A percentile compares a stretch with the other conserved stretches of the same genome.
These are phyloP conservation scores for Murraya paniculata DNA, from an alignment of 345 rosid species.

Conservation along the genomic window DNA sequence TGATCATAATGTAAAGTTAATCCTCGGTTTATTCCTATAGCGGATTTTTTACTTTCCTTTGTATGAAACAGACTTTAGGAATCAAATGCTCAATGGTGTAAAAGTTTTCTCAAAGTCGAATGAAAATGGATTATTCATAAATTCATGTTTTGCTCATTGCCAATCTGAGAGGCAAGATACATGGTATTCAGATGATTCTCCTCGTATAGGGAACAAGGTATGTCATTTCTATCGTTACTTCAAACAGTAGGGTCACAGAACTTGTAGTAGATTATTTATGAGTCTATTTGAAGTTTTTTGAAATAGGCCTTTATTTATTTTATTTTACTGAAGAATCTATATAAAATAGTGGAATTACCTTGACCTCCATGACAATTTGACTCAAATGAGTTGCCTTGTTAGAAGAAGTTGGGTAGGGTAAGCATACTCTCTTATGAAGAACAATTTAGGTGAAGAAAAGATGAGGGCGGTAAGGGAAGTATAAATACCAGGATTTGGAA, in stretches of 20 bases:
- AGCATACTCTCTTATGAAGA: background rate
- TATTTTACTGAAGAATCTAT: background rate
- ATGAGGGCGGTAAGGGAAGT: background rate
- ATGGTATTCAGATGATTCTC: slow-evolving; percentile 83
- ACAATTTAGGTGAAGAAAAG: background rate
- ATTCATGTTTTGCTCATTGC: slow-evolving; percentile 93
- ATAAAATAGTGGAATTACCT: background rate
- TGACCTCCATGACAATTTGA: background rate
- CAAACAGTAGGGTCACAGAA: background rate
- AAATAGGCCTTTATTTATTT: background rate
- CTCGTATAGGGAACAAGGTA: slow-evolving; percentile 57
- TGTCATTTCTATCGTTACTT: slow-evolving; percentile 13
- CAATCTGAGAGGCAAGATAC: slow-evolving; percentile 86
- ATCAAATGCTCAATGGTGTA: slow-evolving; percentile 58
- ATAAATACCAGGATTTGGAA: background rate
- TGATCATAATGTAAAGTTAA: background rate
- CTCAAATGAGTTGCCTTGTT: background rate
- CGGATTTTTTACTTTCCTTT: slow-evolving; percentile 15
- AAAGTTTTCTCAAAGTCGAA: slow-evolving; percentile 44
- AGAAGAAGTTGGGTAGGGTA: slow-evolving; percentile 1
- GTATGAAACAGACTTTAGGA: slow-evolving; percentile 61
- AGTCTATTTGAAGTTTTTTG: slow-evolving; percentile 22
- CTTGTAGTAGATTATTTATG: background rate
- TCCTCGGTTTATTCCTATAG: background rate
- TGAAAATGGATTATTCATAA: slow-evolving; percentile 74